phyloP scores from a whole-genome alignment of 2,329 filamentous ascomycete species.

The Nannizziopsis barbatae region DNA sequence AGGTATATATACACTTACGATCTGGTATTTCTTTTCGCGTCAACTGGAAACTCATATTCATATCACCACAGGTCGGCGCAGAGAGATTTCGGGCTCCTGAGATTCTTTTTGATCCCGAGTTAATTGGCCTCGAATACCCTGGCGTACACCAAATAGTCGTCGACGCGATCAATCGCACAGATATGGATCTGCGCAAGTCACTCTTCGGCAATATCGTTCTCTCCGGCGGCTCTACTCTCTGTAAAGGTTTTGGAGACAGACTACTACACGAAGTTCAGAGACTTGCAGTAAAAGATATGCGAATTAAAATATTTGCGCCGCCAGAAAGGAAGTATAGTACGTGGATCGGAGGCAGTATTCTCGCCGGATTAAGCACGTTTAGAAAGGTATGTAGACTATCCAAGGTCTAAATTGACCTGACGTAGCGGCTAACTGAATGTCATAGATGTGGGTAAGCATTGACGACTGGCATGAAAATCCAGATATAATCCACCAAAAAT shows the following conservation, averaged over 20 bases:
- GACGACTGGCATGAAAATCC: conserved; percentile 99
- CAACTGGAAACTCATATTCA: not conserved
- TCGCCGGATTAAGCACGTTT: conserved; percentile 94
- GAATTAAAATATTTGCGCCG: conserved; percentile 97
- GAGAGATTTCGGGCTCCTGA: conserved; percentile 94
- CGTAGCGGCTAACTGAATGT: conserved; percentile 5
- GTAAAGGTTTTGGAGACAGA: conserved; percentile 91
- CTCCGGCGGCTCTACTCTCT: conserved; percentile 89
- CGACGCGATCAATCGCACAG: conserved; percentile 86
- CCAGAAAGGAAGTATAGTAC: conserved; percentile 97
- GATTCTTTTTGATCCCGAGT: conserved; percentile 93
- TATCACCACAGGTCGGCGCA: conserved; percentile 57
- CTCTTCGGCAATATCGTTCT: conserved; percentile 95
- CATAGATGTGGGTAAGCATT: conserved; percentile 97
- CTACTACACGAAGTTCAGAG: conserved; percentile 84
- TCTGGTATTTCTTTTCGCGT: too few species aligned
- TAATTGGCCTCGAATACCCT: conserved; percentile 92
- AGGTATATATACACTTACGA: conserved; percentile 47
- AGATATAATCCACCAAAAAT: conserved; percentile 96
- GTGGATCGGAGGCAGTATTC: conserved; percentile 96
- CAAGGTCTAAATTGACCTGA: not conserved
- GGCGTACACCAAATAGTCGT: conserved; percentile 97
- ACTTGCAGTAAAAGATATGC: conserved; percentile 95
- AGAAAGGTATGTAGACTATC: conserved; percentile 61
- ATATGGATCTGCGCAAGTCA: conserved; percentile 87